These are phyloP conservation scores for Colletotrichum phormii DNA, from an alignment of 2,329 filamentous ascomycete species.

Conservation along the genomic window DNA sequence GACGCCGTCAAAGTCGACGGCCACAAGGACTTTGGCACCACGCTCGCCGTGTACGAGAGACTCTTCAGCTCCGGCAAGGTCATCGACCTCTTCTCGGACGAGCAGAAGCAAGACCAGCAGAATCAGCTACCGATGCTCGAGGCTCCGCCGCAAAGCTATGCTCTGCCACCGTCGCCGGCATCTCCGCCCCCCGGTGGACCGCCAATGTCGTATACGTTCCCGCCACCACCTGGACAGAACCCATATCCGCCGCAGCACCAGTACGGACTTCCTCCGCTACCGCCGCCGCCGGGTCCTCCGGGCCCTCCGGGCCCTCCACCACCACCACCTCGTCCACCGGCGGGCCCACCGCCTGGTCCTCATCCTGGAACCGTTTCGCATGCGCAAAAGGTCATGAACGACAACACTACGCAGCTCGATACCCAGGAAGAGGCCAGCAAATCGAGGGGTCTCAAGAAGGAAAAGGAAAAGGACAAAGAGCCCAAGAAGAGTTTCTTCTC, in stretches of 20 bases:
- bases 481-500: slow-evolving; percentile 25
- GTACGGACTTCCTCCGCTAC: background rate
- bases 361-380: slow-evolving; percentile 56
- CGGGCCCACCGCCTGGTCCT: background rate
- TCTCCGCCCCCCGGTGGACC: slow-evolving; percentile 35
- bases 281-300: background rate
- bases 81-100: slow-evolving; percentile 59
- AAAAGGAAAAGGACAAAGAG: background rate
- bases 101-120: slow-evolving; percentile 43
- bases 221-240: background rate
- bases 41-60: slow-evolving; percentile 63
- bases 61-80: slow-evolving; percentile 62
- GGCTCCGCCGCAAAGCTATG: background rate
- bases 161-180: slow-evolving; percentile 47
- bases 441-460: slow-evolving; percentile 13
- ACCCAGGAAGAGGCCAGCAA: slow-evolving; percentile 47
- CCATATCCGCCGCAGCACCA: slow-evolving; percentile 11
- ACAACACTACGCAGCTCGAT: slow-evolving; percentile 64
- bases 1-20: slow-evolving; percentile 65
- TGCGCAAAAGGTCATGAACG: slow-evolving; percentile 65
- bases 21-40: slow-evolving; percentile 64
- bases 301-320: slow-evolving; percentile 14
- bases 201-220: background rate
- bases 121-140: slow-evolving; percentile 8
- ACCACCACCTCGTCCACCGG: background rate